Conservation (phyloP, 2,329 filamentous ascomycete genomes). For the Colletotrichum graminicola region DNA sequence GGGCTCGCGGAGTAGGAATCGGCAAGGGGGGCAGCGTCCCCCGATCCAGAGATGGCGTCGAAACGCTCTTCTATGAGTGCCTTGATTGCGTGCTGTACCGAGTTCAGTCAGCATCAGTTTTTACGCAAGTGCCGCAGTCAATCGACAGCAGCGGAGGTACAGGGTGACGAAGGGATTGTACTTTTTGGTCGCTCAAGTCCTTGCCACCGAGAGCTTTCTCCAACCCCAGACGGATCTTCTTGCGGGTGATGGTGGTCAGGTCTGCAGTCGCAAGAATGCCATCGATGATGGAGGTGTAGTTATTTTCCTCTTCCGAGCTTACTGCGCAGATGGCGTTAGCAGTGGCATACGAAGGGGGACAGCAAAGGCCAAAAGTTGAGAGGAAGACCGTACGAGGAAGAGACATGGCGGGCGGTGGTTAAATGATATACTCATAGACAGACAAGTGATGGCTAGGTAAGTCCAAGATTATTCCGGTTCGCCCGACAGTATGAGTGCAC, state of each 20-base stretch:
- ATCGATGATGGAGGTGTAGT: slow-evolving; percentile 72
- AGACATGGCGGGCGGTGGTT: slow-evolving; percentile 37
- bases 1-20: slow-evolving; percentile 49
- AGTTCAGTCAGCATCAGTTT: slow-evolving; percentile 6
- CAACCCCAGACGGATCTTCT: slow-evolving; percentile 70
- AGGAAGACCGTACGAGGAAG: slow-evolving; percentile 30
- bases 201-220: slow-evolving; percentile 67
- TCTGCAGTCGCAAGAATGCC: slow-evolving; percentile 69
- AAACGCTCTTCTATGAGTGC: slow-evolving; percentile 80
- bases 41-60: slow-evolving; percentile 69
- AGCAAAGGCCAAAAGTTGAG: background rate
- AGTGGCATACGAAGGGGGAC: background rate
- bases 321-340: slow-evolving; percentile 53
- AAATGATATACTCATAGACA: slow-evolving; percentile 9
- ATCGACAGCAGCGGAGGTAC: background rate
- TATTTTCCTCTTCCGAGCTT: slow-evolving; percentile 60
- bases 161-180: slow-evolving; percentile 45
- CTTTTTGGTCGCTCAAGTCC: slow-evolving; percentile 71
- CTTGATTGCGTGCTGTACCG: slow-evolving; percentile 74
- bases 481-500: slow-evolving; percentile 7
- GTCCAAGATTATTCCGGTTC: slow-evolving; percentile 2
- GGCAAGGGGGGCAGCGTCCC: slow-evolving; percentile 12
- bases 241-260: slow-evolving; percentile 72
- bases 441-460: background rate
- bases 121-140: background rate